Evolutionary conservation across 257 asterid genomes (phyloP), one percentile per base, ranked within the genome.

Genomic region (Rehmannia glutinosa): DNA sequence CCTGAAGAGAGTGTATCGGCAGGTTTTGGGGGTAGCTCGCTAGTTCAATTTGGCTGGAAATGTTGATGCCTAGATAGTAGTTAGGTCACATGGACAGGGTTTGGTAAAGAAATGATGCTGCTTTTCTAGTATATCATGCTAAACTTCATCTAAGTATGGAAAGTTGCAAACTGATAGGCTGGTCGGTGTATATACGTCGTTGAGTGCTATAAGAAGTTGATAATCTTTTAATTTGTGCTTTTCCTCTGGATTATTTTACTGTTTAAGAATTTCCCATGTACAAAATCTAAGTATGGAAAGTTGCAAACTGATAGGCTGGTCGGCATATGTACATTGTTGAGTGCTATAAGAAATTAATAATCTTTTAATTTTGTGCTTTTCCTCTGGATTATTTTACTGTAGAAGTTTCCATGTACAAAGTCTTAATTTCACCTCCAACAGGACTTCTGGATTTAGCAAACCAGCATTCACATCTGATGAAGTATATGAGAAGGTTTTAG

Each of bases 381-480:
- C 25, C 43, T 32, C 20, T 8, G 35, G 55, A 69, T 45, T 51
- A 62, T 56, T 49, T 36, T 32, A 35, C 66, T 36, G 33, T 53
- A n/a, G n/a, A n/a, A 32, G 8, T 49, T 46, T 43, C 62, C 21
- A 63, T 46, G 20, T 38, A 2, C 70, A 5, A 73, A 53, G 21
- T 60, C 62, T 47, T 30, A 27, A 43, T 62, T 52, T 45, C 35
- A 41, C 64, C 73, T 76, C 66, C 56, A 57, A 75, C 92, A 94
- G 99, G 92, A 81, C 75, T 64, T 77, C 96, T 50, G 83, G 75
- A 73, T 67, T 77, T 39, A 78, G 77, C 78, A 82, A 83, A 43
- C 96, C 97, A 12, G 88, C 81, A 15, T 84, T 91, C 82, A 86
- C 94, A 45, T 91, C 99, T n/a, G 95, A 88, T 62, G 97, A 91